Conservation (phyloP, 768 basidiomycete genomes). For the Punctularia strigosozonata region DNA sequence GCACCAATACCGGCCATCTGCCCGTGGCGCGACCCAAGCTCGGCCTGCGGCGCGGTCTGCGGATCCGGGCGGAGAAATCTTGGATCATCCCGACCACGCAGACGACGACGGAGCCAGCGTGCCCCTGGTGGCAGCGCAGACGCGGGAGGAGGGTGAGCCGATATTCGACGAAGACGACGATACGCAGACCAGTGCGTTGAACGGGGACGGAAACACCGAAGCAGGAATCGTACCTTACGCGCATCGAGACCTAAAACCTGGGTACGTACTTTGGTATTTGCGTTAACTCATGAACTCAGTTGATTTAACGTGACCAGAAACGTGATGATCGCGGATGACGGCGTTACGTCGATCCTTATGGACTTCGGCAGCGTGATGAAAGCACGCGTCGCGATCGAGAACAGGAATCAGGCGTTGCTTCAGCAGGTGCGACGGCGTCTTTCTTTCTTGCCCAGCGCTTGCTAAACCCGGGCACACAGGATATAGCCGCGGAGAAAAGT, state of each 20-base stretch:
- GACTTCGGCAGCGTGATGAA: constrained; percentile 91
- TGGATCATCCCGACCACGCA: constrained; percentile 69
- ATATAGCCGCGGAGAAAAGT: constrained; percentile 94
- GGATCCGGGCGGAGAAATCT: constrained; percentile 53
- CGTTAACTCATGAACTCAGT: no score
- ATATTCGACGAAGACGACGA: constrained; percentile 82
- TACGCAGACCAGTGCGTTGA: constrained; percentile 27
- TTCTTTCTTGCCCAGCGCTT: background rate
- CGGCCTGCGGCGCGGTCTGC: constrained; percentile 5
- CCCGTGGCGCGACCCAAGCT: constrained; percentile 11
- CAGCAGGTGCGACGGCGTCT: constrained; percentile 85
- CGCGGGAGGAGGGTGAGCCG: constrained; percentile 41
- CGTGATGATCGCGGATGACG: constrained; percentile 93
- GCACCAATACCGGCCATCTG: constrained; percentile 71
- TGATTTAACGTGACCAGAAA: constrained; percentile 40
- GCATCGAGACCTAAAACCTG: constrained; percentile 94
- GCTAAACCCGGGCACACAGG: constrained; percentile 26
- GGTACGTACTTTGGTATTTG: constrained; percentile 35
- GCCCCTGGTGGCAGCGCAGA: constrained; percentile 49
- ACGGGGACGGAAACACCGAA: constrained; percentile 21
- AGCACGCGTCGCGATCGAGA: constrained; percentile 74
- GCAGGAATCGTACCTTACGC: constrained; percentile 74
- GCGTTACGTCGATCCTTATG: constrained; percentile 80
- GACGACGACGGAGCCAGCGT: constrained; percentile 40
- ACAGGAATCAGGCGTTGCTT: constrained; percentile 73